These are phyloP conservation scores for Aspergillus sp. DNA, from an alignment of 2,329 filamentous ascomycete species.

Conservation along the genomic window DNA sequence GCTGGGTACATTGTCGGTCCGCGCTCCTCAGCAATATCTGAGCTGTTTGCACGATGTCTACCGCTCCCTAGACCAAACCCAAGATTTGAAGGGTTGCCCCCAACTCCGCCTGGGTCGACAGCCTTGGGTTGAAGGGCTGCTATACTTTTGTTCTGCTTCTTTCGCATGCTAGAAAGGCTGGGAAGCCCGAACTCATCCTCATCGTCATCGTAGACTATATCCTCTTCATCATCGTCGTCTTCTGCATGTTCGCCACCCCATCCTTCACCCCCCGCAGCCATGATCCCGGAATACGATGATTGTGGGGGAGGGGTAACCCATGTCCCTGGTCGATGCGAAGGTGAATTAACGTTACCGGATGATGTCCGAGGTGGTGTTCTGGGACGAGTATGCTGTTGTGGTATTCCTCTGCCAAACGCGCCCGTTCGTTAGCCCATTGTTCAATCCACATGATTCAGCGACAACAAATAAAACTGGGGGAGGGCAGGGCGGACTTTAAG, in stretches of 20 bases:
- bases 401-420: conserved; percentile 19
- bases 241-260: conserved; percentile 56
- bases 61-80: conserved; percentile 34
- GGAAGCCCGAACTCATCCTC: conserved; percentile 95
- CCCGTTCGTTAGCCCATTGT: conserved; percentile 10
- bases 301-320: conserved; percentile 50
- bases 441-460: conserved; percentile 39
- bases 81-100: conserved; percentile 19
- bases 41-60: conserved; percentile 74
- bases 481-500: conserved; percentile 63
- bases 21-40: conserved; percentile 89
- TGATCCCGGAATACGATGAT: conserved; percentile 73
- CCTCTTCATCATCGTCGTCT: conserved; percentile 62
- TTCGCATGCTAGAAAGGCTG: conserved; percentile 85
- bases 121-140: conserved; percentile 27
- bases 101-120: conserved; percentile 40
- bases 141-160: conserved; percentile 54
- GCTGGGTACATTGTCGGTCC: conserved; percentile 78
- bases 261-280: conserved; percentile 75
- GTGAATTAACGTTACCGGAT: conserved; percentile 47
- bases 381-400: conserved; percentile 55
- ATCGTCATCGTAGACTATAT: conserved; percentile 77
- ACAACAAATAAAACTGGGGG: conserved; percentile 46
- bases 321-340: conserved; percentile 42
- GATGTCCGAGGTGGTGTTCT: conserved; percentile 66